These are phyloP conservation scores for Pleurotus giganteus DNA, from an alignment of 768 basidiomycete species.

Conservation along the genomic window DNA sequence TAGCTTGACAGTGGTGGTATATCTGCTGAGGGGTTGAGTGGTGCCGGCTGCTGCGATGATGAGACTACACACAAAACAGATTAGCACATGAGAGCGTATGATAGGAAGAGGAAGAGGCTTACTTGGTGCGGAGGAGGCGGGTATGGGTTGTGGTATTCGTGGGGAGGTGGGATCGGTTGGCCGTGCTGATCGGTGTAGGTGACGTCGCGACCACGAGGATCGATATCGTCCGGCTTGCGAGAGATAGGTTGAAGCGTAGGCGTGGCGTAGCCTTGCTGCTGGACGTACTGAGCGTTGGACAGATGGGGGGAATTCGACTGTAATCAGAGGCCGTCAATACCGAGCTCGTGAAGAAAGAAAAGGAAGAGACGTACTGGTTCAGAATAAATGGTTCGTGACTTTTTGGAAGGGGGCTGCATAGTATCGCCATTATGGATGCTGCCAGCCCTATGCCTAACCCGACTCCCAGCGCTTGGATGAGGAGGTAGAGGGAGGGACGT, in stretches of 20 bases:
- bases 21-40: background rate
- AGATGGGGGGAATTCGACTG: constrained; percentile 3
- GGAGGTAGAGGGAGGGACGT: constrained; percentile 39
- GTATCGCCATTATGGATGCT: constrained; percentile 36
- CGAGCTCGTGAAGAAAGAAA: background rate
- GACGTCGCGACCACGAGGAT: background rate
- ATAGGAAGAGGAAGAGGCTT: background rate
- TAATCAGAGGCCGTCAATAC: background rate
- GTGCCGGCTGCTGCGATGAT: constrained; percentile 3
- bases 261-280: background rate
- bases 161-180: background rate
- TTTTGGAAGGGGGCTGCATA: constrained; percentile 50
- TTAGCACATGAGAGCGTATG: background rate
- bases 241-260: constrained; percentile 3
- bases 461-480: constrained; percentile 26
- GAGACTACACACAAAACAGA: background rate
- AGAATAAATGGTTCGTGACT: constrained; percentile 32
- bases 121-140: background rate
- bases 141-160: background rate
- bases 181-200: background rate
- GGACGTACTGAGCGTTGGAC: constrained; percentile 6
- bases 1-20: background rate
- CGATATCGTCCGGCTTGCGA: background rate
- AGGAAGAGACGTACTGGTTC: constrained; percentile 28
- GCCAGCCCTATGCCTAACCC: constrained; percentile 43